Conservation (phyloP, 768 basidiomycete species). For the Boletus rubescentipes region DNA sequence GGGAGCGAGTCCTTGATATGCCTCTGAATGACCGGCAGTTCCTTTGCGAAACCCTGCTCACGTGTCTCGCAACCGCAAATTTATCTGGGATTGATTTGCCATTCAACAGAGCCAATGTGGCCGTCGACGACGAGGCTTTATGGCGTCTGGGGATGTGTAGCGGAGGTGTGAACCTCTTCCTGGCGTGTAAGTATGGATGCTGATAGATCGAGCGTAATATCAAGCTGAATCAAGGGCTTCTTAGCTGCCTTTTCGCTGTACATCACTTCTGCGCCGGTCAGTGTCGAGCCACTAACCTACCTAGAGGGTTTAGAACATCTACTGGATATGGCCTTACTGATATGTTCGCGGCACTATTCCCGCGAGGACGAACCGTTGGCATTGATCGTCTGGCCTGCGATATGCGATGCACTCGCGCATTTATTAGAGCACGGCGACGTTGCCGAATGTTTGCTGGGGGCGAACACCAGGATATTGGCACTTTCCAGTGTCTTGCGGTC, state of each 20-base stretch:
- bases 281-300: slow-evolving; percentile 38
- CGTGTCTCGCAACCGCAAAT: slow-evolving; percentile 31
- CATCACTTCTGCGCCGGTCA: slow-evolving; percentile 30
- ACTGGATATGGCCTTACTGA: slow-evolving; percentile 47
- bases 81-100: slow-evolving; percentile 11
- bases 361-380: slow-evolving; percentile 52
- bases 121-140: slow-evolving; percentile 34
- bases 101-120: neutral
- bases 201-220: neutral
- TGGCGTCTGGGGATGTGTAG: slow-evolving; percentile 37
- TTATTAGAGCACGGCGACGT: slow-evolving; percentile 33
- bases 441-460: slow-evolving; percentile 8
- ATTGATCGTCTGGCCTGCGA: slow-evolving; percentile 44
- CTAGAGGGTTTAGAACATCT: slow-evolving; percentile 49
- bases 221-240: neutral
- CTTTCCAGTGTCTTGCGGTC: slow-evolving; percentile 41
- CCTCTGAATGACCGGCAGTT: slow-evolving; percentile 4
- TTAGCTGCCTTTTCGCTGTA: slow-evolving; percentile 50
- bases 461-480: slow-evolving; percentile 48
- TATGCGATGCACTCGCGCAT: slow-evolving; percentile 49
- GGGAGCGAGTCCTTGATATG: slow-evolving; percentile 15
- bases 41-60: slow-evolving; percentile 39
- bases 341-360: slow-evolving; percentile 44
- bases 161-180: slow-evolving; percentile 33
- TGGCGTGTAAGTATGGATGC: slow-evolving; percentile 39